phyloP scores from a whole-genome alignment of 1,284 basidiomycete genomes.

The Ganoderma resinaceum region DNA sequence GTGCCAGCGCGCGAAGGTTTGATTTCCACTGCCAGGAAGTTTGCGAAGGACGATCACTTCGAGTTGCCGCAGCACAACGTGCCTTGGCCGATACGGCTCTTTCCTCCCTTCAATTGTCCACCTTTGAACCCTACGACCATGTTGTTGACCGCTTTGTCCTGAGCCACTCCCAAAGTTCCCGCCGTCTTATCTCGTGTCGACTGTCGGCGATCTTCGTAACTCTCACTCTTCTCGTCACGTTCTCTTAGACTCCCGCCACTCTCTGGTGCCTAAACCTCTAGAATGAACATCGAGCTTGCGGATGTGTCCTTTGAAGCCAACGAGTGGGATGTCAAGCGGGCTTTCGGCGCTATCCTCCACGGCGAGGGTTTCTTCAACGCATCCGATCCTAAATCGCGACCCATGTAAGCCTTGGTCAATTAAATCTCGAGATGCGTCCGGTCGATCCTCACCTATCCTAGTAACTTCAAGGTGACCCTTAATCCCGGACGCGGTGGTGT shows the following conservation, averaged over 20 bases:
- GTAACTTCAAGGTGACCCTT: slow-evolving; percentile 65
- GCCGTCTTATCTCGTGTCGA: not conserved
- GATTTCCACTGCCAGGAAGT: not conserved
- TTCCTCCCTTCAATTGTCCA: not conserved
- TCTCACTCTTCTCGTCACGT: not conserved
- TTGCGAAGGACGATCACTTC: not conserved
- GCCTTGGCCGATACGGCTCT: not conserved
- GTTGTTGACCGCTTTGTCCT: slow-evolving; percentile 11
- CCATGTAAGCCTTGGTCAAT: slow-evolving; percentile 32
- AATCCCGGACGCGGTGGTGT: slow-evolving; percentile 56
- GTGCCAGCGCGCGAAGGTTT: not conserved
- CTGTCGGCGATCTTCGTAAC: not conserved
- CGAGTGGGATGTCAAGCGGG: slow-evolving; percentile 62
- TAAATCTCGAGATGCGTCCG: too few species aligned
- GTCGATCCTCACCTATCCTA: slow-evolving; percentile 6
- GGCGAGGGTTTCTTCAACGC: slow-evolving; percentile 55
- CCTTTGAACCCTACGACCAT: not conserved
- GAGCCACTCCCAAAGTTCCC: slow-evolving; percentile 16
- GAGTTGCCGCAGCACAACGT: slow-evolving; percentile 1
- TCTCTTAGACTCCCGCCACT: not conserved
- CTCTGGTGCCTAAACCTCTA: not conserved
- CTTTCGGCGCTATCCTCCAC: slow-evolving; percentile 62
- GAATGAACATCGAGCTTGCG: slow-evolving; percentile 58
- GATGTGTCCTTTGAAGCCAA: slow-evolving; percentile 55
- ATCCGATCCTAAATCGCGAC: slow-evolving; percentile 43